Base-by-base conservation (phyloP, 1,284 basidiomycete genomes). In the Puccinia triticina region DNA sequence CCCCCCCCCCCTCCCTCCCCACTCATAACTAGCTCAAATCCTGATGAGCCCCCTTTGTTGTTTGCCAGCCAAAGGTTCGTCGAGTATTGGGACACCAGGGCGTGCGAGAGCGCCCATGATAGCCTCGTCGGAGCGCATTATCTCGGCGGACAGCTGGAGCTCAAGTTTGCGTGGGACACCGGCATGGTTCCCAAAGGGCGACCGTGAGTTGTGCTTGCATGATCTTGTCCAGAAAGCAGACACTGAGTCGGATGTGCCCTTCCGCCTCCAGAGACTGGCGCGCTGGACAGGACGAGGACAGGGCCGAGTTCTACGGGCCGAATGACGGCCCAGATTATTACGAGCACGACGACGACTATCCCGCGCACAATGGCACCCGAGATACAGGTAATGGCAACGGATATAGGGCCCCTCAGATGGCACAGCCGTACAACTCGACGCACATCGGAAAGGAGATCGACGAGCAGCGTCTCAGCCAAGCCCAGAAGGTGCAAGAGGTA, bases 81-180 rank as follows among this genome's bases (percentile, higher is more conserved):
- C 18, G 95, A 97, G 86, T 95, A 91, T 86, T 97, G 92, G 86
- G 95, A 97, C 86, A 93, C 90, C 64, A 89, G 95, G 86, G 92
- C 91, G 67, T 92, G 91, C 83, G 91, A 91, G 50, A 91, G 92
- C 84, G 93, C 96, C 0, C 91, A 91, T 84, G 93, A 97, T 85
- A 89, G 91, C 46, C 89, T 98, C 85, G 90, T 93, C 71, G 92
- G 93, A 80, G 91, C 93, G 86, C 89, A 90, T 0, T 89, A 95
- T 82, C 91, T 93, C 86, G 94, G 94, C 84, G 95, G 96, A 23
- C 90, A 92, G 0, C 92, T 98, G 90, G 92, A 95, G 71, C 91
- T 98, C 74, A 89, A 91, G 1, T 94, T 93, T 85, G 92, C 93
- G n/a, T 97, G 94, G 92, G 95, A 98, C 84, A 83, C 85, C 8